Percentiles rank a stretch among this genome's conserved stretches.
These are phyloP conservation scores for Wallacemonas collosoma DNA, from an alignment of 208 protist species.

Conservation along the genomic window DNA sequence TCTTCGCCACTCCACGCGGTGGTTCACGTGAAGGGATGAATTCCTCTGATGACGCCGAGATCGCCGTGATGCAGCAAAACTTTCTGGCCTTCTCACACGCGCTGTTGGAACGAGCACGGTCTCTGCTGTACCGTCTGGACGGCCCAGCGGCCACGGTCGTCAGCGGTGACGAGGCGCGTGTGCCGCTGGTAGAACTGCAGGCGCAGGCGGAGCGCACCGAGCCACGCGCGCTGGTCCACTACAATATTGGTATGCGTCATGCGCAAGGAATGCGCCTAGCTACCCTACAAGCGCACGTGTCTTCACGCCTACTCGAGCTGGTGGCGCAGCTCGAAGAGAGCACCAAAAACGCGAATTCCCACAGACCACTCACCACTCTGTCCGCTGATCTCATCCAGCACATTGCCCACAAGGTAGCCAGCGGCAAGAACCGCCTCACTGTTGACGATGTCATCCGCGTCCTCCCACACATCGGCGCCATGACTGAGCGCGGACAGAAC, in stretches of 20 bases:
- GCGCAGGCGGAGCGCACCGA: constrained; percentile 55
- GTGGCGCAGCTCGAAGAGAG: constrained; percentile 48
- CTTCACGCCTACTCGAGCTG: constrained; percentile 54
- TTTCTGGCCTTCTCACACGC: constrained; percentile 31
- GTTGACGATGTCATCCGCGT: constrained; percentile 61
- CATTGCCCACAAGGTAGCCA: constrained; percentile 57
- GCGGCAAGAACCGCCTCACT: constrained; percentile 40
- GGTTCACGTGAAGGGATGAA: neutral
- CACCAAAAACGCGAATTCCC: constrained; percentile 7
- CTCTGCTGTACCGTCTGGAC: constrained; percentile 56
- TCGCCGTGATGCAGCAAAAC: neutral
- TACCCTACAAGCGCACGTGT: constrained; percentile 38
- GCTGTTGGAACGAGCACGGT: constrained; percentile 59
- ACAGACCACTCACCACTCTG: constrained; percentile 31
- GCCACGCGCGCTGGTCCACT: constrained; percentile 64
- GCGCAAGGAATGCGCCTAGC: constrained; percentile 72
- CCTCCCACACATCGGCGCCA: constrained; percentile 54
- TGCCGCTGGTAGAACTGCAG: constrained; percentile 77
- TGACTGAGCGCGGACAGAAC: constrained; percentile 16
- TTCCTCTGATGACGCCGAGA: neutral
- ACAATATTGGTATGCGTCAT: constrained; percentile 67
- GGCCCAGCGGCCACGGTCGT: constrained; percentile 52
- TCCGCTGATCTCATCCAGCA: constrained; percentile 65
- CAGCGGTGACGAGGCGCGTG: constrained; percentile 66
- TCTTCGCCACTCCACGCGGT: constrained; percentile 25